phyloP scores from a whole-genome alignment of 768 basidiomycete genomes.

The Suillus plorans region DNA sequence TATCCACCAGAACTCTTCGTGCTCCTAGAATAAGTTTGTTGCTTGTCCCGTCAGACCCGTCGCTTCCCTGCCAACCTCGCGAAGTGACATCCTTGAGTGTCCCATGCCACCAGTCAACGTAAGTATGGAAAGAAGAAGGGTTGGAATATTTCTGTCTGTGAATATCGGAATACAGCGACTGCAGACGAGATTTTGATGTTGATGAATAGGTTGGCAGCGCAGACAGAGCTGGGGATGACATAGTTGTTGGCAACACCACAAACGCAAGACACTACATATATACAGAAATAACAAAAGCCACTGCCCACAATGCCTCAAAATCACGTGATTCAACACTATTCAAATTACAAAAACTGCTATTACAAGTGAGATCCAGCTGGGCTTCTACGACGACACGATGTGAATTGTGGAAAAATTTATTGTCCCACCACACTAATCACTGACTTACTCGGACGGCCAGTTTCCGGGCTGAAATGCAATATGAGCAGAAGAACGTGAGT shows the following conservation, averaged over 20 bases:
- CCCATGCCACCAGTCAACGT: constrained; percentile 85
- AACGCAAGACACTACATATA: background rate
- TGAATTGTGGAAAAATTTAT: no score
- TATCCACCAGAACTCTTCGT: constrained; percentile 52
- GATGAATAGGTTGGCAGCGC: constrained; percentile 27
- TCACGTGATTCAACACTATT: background rate
- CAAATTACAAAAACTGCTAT: no score
- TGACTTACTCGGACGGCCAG: constrained; percentile 22
- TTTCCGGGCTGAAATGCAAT: constrained; percentile 9
- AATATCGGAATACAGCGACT: constrained; percentile 87
- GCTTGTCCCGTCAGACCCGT: constrained; percentile 15
- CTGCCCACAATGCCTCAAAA: background rate
- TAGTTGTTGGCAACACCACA: constrained; percentile 17
- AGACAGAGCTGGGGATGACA: constrained; percentile 15
- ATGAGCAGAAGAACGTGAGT: background rate
- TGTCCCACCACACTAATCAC: background rate
- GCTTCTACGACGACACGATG: no score
- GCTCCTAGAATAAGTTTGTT: constrained; percentile 65
- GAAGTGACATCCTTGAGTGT: constrained; percentile 62
- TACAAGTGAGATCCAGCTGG: no score
- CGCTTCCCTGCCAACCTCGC: constrained; percentile 48
- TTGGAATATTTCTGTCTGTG: constrained; percentile 82
- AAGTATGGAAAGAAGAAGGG: constrained; percentile 76
- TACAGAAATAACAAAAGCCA: background rate
- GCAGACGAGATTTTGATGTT: constrained; percentile 49